Conservation (phyloP, 805 yeast species). For the Suhomyces sp. region DNA sequence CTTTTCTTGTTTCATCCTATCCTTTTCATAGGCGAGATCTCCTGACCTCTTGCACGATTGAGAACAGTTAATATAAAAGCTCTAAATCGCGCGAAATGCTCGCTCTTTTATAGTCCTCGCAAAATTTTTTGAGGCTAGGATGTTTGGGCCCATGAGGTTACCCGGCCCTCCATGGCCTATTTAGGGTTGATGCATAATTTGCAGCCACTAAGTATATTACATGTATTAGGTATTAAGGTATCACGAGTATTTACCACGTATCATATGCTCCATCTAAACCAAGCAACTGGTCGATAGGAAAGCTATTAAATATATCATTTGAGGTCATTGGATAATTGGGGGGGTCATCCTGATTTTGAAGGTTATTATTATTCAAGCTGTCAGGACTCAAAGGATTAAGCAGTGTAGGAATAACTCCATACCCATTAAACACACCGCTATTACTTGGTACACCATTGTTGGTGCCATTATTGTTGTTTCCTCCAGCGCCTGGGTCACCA, state of each 20-base stretch:
- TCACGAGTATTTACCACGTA: background rate
- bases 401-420: background rate
- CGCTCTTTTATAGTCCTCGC: slow-evolving; percentile 1
- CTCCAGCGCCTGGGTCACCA: background rate
- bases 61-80: background rate
- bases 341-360: background rate
- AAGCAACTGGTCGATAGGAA: slow-evolving; percentile 7
- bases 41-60: slow-evolving; percentile 10
- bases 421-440: background rate
- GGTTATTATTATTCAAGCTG: slow-evolving; percentile 1
- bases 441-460: background rate
- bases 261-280: slow-evolving; percentile 2
- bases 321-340: slow-evolving; percentile 1
- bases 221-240: background rate
- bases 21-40: slow-evolving; percentile 8
- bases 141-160: background rate
- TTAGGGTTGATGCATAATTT: background rate
- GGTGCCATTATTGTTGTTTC: background rate
- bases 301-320: slow-evolving; percentile 5
- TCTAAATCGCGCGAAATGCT: background rate
- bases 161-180: background rate
- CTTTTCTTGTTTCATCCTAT: slow-evolving; percentile 9
- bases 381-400: slow-evolving; percentile 7
- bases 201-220: slow-evolving; percentile 1
- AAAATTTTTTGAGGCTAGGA: slow-evolving; percentile 3